Conservation (phyloP, 129 eudicot genomes). For the Saussurea involucrata region DNA sequence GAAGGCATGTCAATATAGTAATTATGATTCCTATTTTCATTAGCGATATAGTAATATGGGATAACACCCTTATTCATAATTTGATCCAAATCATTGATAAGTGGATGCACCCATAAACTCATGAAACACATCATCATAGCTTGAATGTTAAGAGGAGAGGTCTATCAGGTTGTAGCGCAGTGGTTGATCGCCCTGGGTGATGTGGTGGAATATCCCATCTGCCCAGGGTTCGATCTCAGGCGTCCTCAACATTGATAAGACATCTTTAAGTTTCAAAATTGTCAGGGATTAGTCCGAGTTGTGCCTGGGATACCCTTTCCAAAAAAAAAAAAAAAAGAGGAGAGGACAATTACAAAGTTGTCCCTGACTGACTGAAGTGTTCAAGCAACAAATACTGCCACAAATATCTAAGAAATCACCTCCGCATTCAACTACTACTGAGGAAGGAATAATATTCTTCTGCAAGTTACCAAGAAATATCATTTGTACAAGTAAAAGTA, state of each 20-base stretch:
- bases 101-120: neutral
- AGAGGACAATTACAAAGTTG: neutral
- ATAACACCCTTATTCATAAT: neutral
- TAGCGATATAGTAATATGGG: neutral
- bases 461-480: neutral
- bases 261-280: no score
- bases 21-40: neutral
- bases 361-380: no score
- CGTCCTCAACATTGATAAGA: no score
- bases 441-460: neutral
- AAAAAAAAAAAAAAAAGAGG: no score
- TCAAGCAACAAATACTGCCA: no score
- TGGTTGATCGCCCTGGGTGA: no score
- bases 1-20: neutral
- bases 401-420: neutral
- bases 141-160: neutral
- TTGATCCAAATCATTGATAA: neutral
- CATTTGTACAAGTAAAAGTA: neutral
- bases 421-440: neutral
- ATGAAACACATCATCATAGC: neutral
- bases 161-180: no score
- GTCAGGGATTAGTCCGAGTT: no score
- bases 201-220: no score
- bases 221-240: no score
- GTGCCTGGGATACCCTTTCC: no score